These are phyloP conservation scores for Astrothelium macrocarpum DNA, from an alignment of 495 filamentous ascomycete species.

Conservation along the genomic window DNA sequence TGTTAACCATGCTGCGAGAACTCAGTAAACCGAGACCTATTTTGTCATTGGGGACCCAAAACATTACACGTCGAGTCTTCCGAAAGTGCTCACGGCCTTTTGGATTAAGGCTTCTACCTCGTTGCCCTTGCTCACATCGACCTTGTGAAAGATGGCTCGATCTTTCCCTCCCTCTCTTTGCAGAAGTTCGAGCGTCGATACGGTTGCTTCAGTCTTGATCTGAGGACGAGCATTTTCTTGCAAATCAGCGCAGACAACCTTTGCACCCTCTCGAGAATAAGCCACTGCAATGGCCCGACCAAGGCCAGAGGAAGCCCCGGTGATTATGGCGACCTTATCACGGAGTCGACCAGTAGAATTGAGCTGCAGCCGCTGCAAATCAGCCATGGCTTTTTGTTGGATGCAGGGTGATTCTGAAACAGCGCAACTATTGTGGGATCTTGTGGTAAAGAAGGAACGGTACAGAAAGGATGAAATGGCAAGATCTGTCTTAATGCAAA, in stretches of 20 bases:
- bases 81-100: slow-evolving; percentile 15
- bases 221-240: slow-evolving; percentile 17
- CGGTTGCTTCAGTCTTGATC: slow-evolving; percentile 14
- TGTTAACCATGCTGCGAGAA: neutral
- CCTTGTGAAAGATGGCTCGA: slow-evolving; percentile 37
- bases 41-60: neutral
- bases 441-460: too few relatives aligned
- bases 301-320: slow-evolving; percentile 28
- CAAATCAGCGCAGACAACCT: slow-evolving; percentile 42
- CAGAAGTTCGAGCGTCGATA: slow-evolving; percentile 37
- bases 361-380: too few relatives aligned
- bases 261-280: slow-evolving; percentile 16
- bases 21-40: neutral
- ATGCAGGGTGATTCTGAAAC: too few relatives aligned
- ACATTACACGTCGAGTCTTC: slow-evolving; percentile 10
- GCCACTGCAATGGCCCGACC: slow-evolving; percentile 35
- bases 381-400: too few relatives aligned
- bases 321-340: slow-evolving; percentile 29
- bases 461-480: too few relatives aligned
- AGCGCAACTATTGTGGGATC: too few relatives aligned
- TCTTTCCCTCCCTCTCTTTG: slow-evolving; percentile 28
- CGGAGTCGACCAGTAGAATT: slow-evolving; percentile 16
- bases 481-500: too few relatives aligned
- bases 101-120: slow-evolving; percentile 17
- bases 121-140: slow-evolving; percentile 35